Evolutionary conservation across 169 alveolate genomes (phyloP), one percentile per base, ranked within the genome.

Genomic region (Eimeria necatrix): DNA sequence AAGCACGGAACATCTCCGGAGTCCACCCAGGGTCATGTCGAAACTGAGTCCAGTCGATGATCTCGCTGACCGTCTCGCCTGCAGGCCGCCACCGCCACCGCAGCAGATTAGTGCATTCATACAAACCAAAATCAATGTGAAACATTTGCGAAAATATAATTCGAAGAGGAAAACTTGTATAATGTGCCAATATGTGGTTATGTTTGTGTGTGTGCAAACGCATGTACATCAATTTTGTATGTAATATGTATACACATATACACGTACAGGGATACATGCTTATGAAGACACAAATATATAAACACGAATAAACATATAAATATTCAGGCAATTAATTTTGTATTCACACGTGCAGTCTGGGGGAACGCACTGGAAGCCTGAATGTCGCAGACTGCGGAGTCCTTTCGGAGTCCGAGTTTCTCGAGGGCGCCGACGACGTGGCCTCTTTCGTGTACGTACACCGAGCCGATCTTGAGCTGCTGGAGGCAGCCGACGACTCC

Each of bases 401-500:
- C 95, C 22, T 41, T 80, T 4, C 93, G 41, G 46, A 93, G 20
- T 0, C 95, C 95, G 22, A 93, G 86, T 22, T 41, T 49, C 46
- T 93, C 95, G 3, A 93, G 61, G 20, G 95, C 84, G 12, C 76
- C 56, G n/a, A 49, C 76, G 41, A 51, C 24, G 26, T 85, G 92
- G 2, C 93, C 94, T 26, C 92, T 24, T 12, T 94, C 94, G 6
- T 87, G 85, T 16, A 76, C 85, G 46, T 94, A 78, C 3, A 86
- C 85, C 16, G 89, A 84, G 10, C 94, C 94, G 6, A 94, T 88
- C 32, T 94, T 88, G 14, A 94, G 85, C 56, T 94, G 94, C 24
- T 86, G 93, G 74, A 96, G 81, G 48, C 97, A 95, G 4, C 95
- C 97, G 0, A 96, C 92, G 18, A 96, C 95, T 7, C 97, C 97